These are phyloP conservation scores for Xylariales sp. DNA, from an alignment of 2,329 filamentous ascomycete species.

Conservation along the genomic window DNA sequence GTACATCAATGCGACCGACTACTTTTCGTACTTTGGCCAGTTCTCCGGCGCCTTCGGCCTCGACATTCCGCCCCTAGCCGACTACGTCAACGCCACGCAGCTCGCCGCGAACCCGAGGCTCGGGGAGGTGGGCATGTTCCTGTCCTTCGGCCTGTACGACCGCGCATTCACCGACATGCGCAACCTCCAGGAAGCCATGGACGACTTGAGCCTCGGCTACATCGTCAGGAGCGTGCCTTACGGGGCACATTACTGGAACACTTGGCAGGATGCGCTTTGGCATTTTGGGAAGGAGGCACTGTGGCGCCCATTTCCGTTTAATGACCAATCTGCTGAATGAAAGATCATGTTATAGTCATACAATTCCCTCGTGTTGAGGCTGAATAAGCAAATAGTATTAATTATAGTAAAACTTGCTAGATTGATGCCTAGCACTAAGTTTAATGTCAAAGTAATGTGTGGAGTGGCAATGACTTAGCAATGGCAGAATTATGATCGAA, in stretches of 20 bases:
- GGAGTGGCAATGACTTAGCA: too few relatives aligned
- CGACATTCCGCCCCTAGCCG: conserved; percentile 13
- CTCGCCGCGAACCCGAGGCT: conserved; percentile 14
- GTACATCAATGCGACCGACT: conserved; percentile 23
- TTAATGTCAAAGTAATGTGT: too few relatives aligned
- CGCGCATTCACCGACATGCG: conserved; percentile 15
- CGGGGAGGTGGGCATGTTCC: conserved; percentile 17
- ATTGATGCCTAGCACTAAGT: too few relatives aligned
- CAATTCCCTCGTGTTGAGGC: too few relatives aligned
- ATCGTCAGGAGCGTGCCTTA: conserved; percentile 17
- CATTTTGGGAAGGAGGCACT: conserved; percentile 21
- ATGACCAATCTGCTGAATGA: too few relatives aligned
- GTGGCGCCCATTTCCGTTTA: conserved; percentile 21
- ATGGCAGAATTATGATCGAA: too few relatives aligned
- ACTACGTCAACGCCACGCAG: conserved; percentile 9
- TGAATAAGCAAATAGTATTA: too few relatives aligned
- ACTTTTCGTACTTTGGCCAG: conserved; percentile 22
- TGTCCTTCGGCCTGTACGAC: conserved; percentile 23
- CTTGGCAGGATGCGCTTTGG: conserved; percentile 23
- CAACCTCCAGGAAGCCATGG: conserved; percentile 18
- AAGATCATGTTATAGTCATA: too few relatives aligned
- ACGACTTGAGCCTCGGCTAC: conserved; percentile 11
- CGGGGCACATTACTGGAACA: conserved; percentile 24
- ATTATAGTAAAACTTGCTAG: too few relatives aligned
- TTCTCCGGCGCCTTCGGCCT: conserved; percentile 21